Evolutionary conservation across 2,329 filamentous ascomycete species (phyloP).

Genomic region (Aspergillus fijiensis): DNA sequence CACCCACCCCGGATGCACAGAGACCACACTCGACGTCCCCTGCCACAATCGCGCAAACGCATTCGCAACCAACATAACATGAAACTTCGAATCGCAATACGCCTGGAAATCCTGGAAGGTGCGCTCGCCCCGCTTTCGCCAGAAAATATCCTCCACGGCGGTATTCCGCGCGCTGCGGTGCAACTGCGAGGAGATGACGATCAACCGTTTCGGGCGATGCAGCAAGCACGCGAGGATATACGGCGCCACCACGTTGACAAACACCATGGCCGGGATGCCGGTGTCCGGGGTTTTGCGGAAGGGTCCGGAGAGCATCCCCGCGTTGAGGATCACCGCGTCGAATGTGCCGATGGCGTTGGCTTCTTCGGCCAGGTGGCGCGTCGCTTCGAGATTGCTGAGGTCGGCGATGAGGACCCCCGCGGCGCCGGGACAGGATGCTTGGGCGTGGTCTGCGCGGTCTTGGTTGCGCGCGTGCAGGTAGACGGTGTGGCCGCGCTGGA

Average conservation of each 20-base stretch:
- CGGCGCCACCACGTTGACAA: no score
- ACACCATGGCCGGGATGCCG: slow-evolving; percentile 39
- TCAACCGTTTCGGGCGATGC: no score
- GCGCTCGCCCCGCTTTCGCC: slow-evolving; percentile 30
- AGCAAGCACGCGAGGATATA: no score
- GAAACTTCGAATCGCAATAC: slow-evolving; percentile 58
- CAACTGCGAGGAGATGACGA: no score
- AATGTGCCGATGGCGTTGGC: slow-evolving; percentile 50
- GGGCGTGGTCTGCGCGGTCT: slow-evolving; percentile 52
- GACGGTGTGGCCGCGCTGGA: slow-evolving; percentile 53
- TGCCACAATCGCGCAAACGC: slow-evolving; percentile 36
- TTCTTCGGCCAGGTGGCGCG: no score
- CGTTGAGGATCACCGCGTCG: slow-evolving; percentile 59
- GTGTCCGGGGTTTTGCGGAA: slow-evolving; percentile 43
- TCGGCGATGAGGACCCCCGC: no score
- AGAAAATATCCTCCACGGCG: no score
- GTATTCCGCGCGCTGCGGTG: no score
- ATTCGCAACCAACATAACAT: slow-evolving; percentile 55
- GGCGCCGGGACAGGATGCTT: slow-evolving; percentile 1
- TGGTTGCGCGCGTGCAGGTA: slow-evolving; percentile 57
- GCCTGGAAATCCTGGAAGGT: slow-evolving; percentile 38
- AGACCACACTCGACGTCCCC: slow-evolving; percentile 48
- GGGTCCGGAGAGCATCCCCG: slow-evolving; percentile 48
- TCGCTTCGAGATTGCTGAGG: no score
- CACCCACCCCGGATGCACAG: slow-evolving; percentile 54